A percentile compares a stretch with the other conserved stretches of the same genome.
These are phyloP conservation scores for Arxiozyma heterogenica DNA, from an alignment of 1,139 yeast species.

Conservation along the genomic window DNA sequence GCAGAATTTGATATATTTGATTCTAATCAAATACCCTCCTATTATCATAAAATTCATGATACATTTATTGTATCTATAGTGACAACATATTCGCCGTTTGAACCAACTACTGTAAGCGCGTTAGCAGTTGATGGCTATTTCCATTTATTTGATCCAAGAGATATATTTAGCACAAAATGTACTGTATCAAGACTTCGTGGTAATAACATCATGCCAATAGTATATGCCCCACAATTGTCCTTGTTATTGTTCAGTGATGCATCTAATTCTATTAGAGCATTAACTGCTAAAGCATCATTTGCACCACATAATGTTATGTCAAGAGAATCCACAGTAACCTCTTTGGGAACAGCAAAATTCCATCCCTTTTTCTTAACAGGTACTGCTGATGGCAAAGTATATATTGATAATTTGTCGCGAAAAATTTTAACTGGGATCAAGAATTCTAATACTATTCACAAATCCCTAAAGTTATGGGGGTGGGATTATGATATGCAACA, in stretches of 20 bases:
- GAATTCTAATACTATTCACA: constrained; percentile 28
- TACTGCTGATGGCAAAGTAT: constrained; percentile 51
- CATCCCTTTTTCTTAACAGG: constrained; percentile 62
- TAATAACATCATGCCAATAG: constrained; percentile 27
- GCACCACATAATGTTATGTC: constrained; percentile 33
- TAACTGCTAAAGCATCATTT: constrained; percentile 34
- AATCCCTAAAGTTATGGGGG: constrained; percentile 31
- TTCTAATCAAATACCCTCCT: constrained; percentile 39
- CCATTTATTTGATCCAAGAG: constrained; percentile 37
- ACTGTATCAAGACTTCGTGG: constrained; percentile 32
- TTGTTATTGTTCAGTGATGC: constrained; percentile 38
- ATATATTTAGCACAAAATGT: constrained; percentile 33
- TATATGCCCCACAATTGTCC: constrained; percentile 34
- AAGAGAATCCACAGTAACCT: constrained; percentile 34
- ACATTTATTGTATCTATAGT: constrained; percentile 42
- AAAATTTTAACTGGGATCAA: constrained; percentile 37
- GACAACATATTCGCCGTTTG: constrained; percentile 35
- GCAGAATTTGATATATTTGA: constrained; percentile 48
- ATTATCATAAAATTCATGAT: constrained; percentile 38
- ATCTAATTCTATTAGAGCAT: constrained; percentile 31
- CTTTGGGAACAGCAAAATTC: constrained; percentile 34
- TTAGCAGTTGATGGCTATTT: constrained; percentile 41
- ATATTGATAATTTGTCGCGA: constrained; percentile 36
- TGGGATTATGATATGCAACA: constrained; percentile 34
- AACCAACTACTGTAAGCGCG: constrained; percentile 37